Percentiles rank a stretch among this genome's conserved stretches.
phyloP scores from a whole-genome alignment of 139 green algal genomes.

The Pseudopediastrum boryanum region DNA sequence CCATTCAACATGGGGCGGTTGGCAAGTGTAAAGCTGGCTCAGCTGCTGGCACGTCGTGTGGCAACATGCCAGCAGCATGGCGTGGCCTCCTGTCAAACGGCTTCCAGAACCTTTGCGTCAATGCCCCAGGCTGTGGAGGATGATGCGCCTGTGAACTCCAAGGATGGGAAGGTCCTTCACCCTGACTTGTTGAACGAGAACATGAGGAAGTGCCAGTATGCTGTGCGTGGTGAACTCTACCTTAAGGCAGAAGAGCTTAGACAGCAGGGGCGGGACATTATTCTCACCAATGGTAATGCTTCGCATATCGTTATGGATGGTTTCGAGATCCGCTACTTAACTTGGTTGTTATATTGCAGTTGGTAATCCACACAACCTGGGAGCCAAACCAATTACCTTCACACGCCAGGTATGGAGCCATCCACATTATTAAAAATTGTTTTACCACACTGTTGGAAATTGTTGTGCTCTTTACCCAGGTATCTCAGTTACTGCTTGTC shows the following conservation, averaged over 20 bases:
- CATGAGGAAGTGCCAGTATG: conserved; percentile 79
- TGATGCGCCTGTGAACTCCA: conserved; percentile 20
- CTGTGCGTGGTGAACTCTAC: conserved; percentile 94
- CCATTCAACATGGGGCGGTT: too few relatives aligned
- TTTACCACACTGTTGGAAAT: too few relatives aligned
- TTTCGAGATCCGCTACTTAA: not conserved
- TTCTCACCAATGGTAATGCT: conserved; percentile 89
- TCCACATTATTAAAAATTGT: too few relatives aligned
- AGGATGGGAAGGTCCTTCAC: conserved; percentile 82
- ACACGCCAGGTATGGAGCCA: conserved; percentile 88
- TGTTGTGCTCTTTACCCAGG: too few relatives aligned
- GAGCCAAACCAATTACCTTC: conserved; percentile 90
- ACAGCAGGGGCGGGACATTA: conserved; percentile 82
- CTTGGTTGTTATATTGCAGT: conserved; percentile 59
- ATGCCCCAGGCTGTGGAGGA: too few relatives aligned
- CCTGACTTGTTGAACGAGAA: conserved; percentile 83
- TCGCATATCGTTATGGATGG: not conserved
- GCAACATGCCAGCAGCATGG: not conserved
- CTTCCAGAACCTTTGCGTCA: too few relatives aligned
- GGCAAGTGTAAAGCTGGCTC: conserved; percentile 6
- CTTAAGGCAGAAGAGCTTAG: conserved; percentile 83
- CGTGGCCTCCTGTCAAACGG: too few relatives aligned
- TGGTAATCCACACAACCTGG: conserved; percentile 93
- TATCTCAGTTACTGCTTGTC: too few relatives aligned
- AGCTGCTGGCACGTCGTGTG: conserved; percentile 6